phyloP scores from a whole-genome alignment of 768 basidiomycete genomes.

The Multifurca ochricompacta region DNA sequence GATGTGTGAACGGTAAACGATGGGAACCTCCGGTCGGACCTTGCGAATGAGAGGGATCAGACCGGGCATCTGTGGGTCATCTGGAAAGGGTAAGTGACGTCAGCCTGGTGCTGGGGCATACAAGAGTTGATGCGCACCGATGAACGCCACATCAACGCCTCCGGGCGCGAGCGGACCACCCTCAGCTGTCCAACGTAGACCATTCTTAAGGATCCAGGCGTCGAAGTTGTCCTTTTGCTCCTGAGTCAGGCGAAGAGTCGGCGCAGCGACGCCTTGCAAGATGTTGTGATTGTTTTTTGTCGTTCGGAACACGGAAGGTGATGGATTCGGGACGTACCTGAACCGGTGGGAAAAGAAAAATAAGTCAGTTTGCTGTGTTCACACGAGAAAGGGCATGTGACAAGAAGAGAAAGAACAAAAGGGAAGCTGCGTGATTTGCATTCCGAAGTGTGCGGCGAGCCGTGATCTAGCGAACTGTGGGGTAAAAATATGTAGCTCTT shows the following conservation, averaged over 20 bases:
- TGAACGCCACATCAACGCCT: conserved; percentile 82
- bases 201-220: conserved; percentile 86
- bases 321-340: conserved; percentile 85
- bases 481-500: conserved; percentile 13
- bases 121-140: conserved; percentile 41
- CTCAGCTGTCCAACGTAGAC: conserved; percentile 77
- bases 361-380: neutral
- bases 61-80: conserved; percentile 92
- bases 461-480: conserved; percentile 8
- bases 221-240: conserved; percentile 76
- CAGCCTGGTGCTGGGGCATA: neutral
- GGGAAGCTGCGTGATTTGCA: neutral
- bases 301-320: conserved; percentile 84
- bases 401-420: neutral
- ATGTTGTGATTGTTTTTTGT: conserved; percentile 96
- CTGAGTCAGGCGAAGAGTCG: conserved; percentile 67
- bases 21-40: conserved; percentile 75
- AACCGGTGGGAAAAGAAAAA: conserved; percentile 12
- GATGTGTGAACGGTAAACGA: conserved; percentile 92
- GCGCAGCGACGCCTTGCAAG: conserved; percentile 83
- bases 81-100: conserved; percentile 29
- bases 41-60: conserved; percentile 89
- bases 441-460: neutral
- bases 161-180: conserved; percentile 79
- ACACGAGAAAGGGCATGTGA: conserved; percentile 1